Evolutionary conservation across 768 basidiomycete species (phyloP), one percentile per base, ranked within the genome.

Genomic region (Hypholoma fasciculare): DNA sequence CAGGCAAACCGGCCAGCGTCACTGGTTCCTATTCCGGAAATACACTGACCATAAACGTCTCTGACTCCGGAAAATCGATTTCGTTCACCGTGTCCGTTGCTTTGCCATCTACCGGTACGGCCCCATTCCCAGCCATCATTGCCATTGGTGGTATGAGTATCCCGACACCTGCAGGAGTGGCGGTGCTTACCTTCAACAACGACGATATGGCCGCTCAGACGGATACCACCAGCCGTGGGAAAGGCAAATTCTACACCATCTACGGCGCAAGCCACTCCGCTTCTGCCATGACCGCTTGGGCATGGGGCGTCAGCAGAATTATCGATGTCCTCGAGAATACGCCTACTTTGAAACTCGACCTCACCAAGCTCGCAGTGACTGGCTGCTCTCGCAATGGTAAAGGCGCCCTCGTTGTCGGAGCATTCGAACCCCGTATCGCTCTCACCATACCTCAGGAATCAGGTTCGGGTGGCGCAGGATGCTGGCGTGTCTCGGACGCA

Each of bases 401-500:
- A 70, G 85, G 84, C 52, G 83, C 85, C 1, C 72, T 84, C 42
- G 76, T 84, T 50, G 83, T 78, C 30, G 84, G 84, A 26, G 85
- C 83, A 26, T 83, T 85, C 65, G 83, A 86, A 59, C 66, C 73
- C 2, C 83, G 84, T 58, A 81, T 86, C 60, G 81, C 80, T 8
- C 73, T 86, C 59, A 85, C 83, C 6, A 81, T 86, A 60, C 82
- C 83, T 5, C 85, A 86, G 67, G 84, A 86, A 68, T 85, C 83
- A 12, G 85, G 85, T 11, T 82, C 82, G 12, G 84, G 85, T 49
- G 84, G 85, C 6, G 78, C 76, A 23, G 80, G 78, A n/a, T 82
- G 79, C 71, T 86, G 85, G 85, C 79, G 84, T 43, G 71, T 86
- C 56, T 84, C 83, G 20, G 76, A 80, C 62, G 77, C 64, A 49